phyloP scores from a whole-genome alignment of 495 filamentous ascomycete species.

The Penicillium waksmanii region DNA sequence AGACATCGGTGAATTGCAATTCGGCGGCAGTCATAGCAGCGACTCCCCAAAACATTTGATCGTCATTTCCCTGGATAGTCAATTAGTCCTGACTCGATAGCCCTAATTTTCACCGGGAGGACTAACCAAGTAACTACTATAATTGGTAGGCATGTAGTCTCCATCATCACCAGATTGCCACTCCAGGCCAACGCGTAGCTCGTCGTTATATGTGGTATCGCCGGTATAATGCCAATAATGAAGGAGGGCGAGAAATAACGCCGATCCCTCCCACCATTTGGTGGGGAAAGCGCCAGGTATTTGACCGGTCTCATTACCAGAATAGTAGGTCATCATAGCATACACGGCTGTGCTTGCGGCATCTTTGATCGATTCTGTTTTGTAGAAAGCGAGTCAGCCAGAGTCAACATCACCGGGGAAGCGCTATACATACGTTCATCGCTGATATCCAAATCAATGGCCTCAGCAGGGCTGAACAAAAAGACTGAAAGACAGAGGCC shows the following conservation, averaged over 20 bases:
- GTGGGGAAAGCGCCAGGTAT: conserved; percentile 60
- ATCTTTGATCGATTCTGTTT: conserved; percentile 65
- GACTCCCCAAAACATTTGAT: conserved; percentile 61
- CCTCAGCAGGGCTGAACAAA: neutral
- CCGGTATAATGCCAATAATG: conserved; percentile 62
- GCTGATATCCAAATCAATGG: conserved; percentile 26
- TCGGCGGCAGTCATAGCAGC: conserved; percentile 61
- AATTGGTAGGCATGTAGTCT: conserved; percentile 53
- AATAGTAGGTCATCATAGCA: conserved; percentile 73
- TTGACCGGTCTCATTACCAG: conserved; percentile 64
- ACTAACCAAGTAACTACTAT: conserved; percentile 43
- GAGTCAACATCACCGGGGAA: neutral
- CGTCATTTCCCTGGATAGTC: conserved; percentile 53
- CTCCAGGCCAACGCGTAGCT: conserved; percentile 52
- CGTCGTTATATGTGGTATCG: conserved; percentile 56
- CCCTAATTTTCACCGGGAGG: neutral
- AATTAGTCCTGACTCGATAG: neutral
- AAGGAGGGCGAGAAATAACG: conserved; percentile 55
- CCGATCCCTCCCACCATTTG: conserved; percentile 82
- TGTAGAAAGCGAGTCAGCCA: neutral
- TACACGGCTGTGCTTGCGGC: conserved; percentile 61
- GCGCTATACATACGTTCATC: conserved; percentile 19
- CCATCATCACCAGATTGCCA: conserved; percentile 50
- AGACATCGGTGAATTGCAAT: conserved; percentile 46
- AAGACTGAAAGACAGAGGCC: conserved; percentile 9